Evolutionary conservation across 257 asterid species (phyloP).

Genomic region (Rauvolfia tetraphylla): DNA sequence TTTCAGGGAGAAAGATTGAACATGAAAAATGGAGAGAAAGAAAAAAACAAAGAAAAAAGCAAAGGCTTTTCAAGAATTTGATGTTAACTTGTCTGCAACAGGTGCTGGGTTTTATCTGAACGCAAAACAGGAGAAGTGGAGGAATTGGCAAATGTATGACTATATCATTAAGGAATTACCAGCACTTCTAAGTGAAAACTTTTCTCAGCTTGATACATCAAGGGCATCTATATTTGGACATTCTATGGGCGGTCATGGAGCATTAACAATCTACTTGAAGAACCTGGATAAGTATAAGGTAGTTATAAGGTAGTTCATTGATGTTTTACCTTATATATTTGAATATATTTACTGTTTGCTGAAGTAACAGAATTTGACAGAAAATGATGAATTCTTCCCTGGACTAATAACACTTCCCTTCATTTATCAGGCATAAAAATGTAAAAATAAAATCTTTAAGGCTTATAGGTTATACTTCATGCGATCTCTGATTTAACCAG

Average conservation of each 20-base stretch:
- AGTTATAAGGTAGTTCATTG: constrained; percentile 57
- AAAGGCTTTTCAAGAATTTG: background rate
- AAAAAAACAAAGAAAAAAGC: no score
- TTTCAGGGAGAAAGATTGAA: no score
- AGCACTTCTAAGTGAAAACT: constrained; percentile 62
- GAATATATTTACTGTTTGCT: background rate
- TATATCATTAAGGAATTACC: constrained; percentile 97
- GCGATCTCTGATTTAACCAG: background rate
- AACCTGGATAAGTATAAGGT: constrained; percentile 95
- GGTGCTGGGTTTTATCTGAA: constrained; percentile 99
- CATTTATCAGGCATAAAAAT: background rate
- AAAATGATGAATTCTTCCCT: background rate
- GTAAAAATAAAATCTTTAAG: background rate
- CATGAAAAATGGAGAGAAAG: no score
- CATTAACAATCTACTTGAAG: constrained; percentile 83
- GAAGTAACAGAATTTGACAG: constrained; percentile 2
- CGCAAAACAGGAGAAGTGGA: constrained; percentile 99
- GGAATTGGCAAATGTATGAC: constrained; percentile 96
- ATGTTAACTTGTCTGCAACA: constrained; percentile 16
- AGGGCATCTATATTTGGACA: constrained; percentile 94
- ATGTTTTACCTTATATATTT: constrained; percentile 1
- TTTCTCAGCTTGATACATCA: constrained; percentile 74
- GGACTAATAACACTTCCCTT: background rate
- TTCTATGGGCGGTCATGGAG: constrained; percentile 99
- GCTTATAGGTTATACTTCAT: background rate